Percentiles rank a stretch among this genome's conserved stretches.
These are phyloP conservation scores for Globisporangium nunn DNA, from an alignment of 352 stramenopile genomes.

Conservation along the genomic window DNA sequence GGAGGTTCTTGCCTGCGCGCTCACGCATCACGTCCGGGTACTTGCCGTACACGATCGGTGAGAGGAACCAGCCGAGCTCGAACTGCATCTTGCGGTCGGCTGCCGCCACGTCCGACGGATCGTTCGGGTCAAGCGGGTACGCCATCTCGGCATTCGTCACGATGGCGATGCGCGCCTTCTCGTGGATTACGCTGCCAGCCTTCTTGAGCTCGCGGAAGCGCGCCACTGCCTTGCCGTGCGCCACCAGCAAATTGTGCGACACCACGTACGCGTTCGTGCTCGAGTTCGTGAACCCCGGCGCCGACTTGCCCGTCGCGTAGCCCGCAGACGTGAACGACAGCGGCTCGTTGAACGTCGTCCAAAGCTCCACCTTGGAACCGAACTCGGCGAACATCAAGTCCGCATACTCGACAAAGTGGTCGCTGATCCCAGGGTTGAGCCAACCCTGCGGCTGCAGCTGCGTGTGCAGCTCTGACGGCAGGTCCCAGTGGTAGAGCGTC, in stretches of 20 bases:
- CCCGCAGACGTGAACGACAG: conserved; percentile 81
- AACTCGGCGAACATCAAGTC: conserved; percentile 88
- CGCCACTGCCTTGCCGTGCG: conserved; percentile 82
- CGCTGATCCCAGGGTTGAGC: conserved; percentile 44
- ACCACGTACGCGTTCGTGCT: conserved; percentile 40
- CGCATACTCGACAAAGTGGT: conserved; percentile 86
- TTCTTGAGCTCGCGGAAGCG: conserved; percentile 82
- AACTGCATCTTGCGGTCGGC: conserved; percentile 86
- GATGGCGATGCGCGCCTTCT: conserved; percentile 87
- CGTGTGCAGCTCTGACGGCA: conserved; percentile 84
- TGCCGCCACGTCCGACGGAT: conserved; percentile 40
- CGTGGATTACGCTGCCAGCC: conserved; percentile 12
- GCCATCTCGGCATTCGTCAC: conserved; percentile 80
- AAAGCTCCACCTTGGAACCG: conserved; percentile 88
- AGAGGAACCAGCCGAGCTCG: conserved; percentile 89
- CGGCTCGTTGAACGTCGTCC: conserved; percentile 95
- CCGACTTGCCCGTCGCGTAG: conserved; percentile 71
- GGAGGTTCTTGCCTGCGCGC: conserved; percentile 67
- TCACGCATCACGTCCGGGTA: conserved; percentile 90
- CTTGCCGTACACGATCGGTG: conserved; percentile 86
- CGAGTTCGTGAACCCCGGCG: conserved; percentile 25
- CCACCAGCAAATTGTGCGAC: conserved; percentile 88
- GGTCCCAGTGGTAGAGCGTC: conserved; percentile 95
- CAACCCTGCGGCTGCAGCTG: conserved; percentile 62
- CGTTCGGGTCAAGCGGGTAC: conserved; percentile 64